Base-by-base conservation (phyloP, 2,329 filamentous ascomycete species). In the Alternaria sp. region DNA sequence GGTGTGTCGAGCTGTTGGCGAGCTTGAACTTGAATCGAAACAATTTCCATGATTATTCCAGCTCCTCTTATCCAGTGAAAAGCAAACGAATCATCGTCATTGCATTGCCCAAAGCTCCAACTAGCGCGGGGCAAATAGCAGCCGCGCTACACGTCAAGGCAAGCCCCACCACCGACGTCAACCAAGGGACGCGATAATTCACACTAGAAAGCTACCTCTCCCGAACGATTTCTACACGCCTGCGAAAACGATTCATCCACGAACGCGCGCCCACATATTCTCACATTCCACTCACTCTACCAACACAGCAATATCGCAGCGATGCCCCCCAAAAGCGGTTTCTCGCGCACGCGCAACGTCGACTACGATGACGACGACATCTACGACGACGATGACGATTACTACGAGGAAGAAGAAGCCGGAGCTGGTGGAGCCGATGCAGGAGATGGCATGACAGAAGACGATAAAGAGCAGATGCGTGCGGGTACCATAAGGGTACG, bases 401-500 rank as follows among this genome's bases (percentile, higher is more conserved):
- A 79, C 32, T 77, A 70, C 11, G 79, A 73, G 19, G 77, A 77
- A 62, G 69, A 77, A 25, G 77, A 36, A n/a, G 32, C 15, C 4
- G 30, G 68, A 28, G 26, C 26, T 6, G 79, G 71, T n/a, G 76
- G 74, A 62, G 69, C 63, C 43, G 69, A 70, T 2, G 69, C 50
- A 4, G 66, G 49, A n/a, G 63, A 69, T 4, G 64, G 52, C 46
- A 75, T 74, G 67, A 72, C 74, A 5, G 74, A 72, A 15, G 74
- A 77, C 30, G 77, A 75, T 62, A 69, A 75, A 77, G 79, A 81
- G 77, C 82, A 86, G 65, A 87, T 96, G 86, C 85, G 86, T 43
- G 80, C 87, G 43, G 90, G 89, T 54, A 93, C 90, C 1, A 83
- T 85, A 43, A 85, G 90, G 67, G 91, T 96, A 36, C 86, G 88